phyloP scores from a whole-genome alignment of 768 basidiomycete genomes.

The Lentinula aciculospora region DNA sequence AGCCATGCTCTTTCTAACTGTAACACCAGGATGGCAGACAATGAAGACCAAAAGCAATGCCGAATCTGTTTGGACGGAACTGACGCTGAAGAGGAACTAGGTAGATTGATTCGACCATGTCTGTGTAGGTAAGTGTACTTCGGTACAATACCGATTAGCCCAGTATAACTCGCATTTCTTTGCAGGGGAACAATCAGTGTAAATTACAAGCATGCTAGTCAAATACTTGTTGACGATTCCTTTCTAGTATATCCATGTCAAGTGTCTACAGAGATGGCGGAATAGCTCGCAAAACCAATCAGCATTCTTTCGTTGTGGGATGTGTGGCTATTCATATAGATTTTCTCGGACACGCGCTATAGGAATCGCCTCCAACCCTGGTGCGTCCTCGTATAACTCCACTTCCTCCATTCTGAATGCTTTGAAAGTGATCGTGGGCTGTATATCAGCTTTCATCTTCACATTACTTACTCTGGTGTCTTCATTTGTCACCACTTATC shows the following conservation, averaged over 20 bases:
- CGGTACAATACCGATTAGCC: constrained; percentile 8
- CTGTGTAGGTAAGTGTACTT: constrained; percentile 44
- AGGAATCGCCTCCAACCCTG: constrained; percentile 74
- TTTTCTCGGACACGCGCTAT: constrained; percentile 66
- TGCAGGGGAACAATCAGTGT: constrained; percentile 69
- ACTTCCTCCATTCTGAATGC: not conserved
- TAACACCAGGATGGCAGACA: constrained; percentile 10
- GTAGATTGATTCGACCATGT: constrained; percentile 79
- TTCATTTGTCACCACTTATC: constrained; percentile 65
- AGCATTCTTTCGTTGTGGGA: constrained; percentile 76
- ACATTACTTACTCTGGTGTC: constrained; percentile 60
- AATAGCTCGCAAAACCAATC: constrained; percentile 52
- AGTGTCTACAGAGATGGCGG: constrained; percentile 74
- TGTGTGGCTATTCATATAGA: constrained; percentile 74
- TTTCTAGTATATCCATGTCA: constrained; percentile 67
- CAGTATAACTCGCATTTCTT: constrained; percentile 35
- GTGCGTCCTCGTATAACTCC: constrained; percentile 27
- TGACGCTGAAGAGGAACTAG: constrained; percentile 53
- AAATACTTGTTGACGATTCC: not conserved
- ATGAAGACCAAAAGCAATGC: constrained; percentile 59
- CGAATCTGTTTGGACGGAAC: constrained; percentile 77
- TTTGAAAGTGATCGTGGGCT: constrained; percentile 54
- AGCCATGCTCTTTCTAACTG: too few species aligned
- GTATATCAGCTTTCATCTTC: constrained; percentile 56
- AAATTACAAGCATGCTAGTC: constrained; percentile 13